Percentiles rank a stretch among this genome's conserved stretches.
Conservation (phyloP, 2,329 filamentous ascomycete genomes). For the Apiospora aurea region DNA sequence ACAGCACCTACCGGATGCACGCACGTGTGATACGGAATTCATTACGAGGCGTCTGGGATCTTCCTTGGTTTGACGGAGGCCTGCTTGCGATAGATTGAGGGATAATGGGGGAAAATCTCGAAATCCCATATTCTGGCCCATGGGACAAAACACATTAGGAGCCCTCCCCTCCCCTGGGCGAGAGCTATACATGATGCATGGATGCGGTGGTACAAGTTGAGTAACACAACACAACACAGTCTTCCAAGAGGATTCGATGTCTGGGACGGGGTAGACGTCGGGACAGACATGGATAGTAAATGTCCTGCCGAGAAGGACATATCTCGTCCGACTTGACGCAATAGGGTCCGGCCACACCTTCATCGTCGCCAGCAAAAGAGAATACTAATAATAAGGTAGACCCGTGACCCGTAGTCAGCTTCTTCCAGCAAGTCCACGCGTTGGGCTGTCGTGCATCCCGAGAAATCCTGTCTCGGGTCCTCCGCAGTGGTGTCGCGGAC, state of each 20-base stretch:
- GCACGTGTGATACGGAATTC: not conserved
- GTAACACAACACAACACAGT: not conserved
- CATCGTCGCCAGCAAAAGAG: not conserved
- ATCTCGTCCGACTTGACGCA: not conserved
- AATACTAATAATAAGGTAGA: not conserved
- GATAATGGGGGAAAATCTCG: not conserved
- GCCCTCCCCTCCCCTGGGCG: not conserved
- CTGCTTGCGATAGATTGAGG: not conserved
- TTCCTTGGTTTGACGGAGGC: not conserved
- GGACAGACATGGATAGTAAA: not conserved
- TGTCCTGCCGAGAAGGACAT: not conserved
- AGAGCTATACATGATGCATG: not conserved
- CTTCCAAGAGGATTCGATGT: not conserved
- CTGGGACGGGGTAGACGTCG: not conserved
- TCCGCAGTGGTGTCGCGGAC: slow-evolving; percentile 2
- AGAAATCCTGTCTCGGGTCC: not conserved
- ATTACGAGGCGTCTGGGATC: not conserved
- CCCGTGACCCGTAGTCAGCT: not conserved
- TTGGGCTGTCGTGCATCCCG: slow-evolving; percentile 8
- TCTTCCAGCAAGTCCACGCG: not conserved
- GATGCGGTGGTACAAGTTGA: not conserved
- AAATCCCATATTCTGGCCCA: not conserved
- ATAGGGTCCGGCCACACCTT: not conserved
- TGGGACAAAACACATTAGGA: not conserved
- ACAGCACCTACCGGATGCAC: not conserved